Base-by-base conservation (phyloP, 257 asterid species). In the Primulina eburnea region DNA sequence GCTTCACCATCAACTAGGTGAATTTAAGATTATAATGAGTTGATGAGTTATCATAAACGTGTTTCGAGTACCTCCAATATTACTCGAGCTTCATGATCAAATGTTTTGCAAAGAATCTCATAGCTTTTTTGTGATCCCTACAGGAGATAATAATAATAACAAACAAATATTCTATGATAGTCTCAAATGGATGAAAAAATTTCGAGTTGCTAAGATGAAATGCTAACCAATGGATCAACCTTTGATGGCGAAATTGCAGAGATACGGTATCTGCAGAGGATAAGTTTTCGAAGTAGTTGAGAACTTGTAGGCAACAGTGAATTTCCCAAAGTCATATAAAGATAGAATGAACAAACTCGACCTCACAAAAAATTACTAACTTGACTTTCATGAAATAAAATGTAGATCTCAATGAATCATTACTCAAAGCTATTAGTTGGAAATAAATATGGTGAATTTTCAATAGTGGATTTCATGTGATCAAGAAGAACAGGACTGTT, bases 231-330 rank as follows among this genome's bases (percentile, higher is more conserved):
- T 62, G 79, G 82, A 81, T 78, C 73, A 70, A 89, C 85, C 82
- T 84, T 84, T 20, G 99, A 94, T 38, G 99, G 99, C 71, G 99
- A 94, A 75, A 80, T 79, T 53, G 88, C 82, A 67, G 99, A 88
- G 73, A 91, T 62, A 33, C 37, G 68, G 76, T 94, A 94, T 82
- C 98, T 92, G 88, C 76, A 76, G 62, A 75, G 75, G 55, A 62
- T 72, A 21, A 67, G 73, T 38, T 55, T 10, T 65, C 62, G 70
- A 75, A 69, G 63, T 60, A 43, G 50, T 71, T 30, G 62, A 35
- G 29, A 32, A 67, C 62, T 32, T 29, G 17, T 9, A 30, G 63
- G 63, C 34, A 43, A 43, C 53, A 10, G n/a, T 38, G 16, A 9
- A 38, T 38, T 38, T 38, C 50, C 3, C 50, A 37, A 37, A 37